Evolutionary conservation across 2,329 filamentous ascomycete species (phyloP).

Genomic region (Clonostachys solani): DNA sequence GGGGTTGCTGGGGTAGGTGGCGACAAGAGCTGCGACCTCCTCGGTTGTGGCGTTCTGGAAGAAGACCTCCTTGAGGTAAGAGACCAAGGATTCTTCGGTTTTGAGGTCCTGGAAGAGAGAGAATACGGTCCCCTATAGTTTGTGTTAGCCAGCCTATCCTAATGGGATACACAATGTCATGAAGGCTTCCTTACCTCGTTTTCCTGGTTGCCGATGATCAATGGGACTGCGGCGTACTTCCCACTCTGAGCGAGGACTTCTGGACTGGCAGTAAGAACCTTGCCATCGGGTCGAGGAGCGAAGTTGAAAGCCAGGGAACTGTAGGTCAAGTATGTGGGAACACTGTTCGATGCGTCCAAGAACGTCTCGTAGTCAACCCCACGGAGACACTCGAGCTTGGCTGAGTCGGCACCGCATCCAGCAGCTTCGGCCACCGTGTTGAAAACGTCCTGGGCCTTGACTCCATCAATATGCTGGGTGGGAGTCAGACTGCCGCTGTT

Average conservation of each 20-base stretch:
- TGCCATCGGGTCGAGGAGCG: constrained; percentile 56
- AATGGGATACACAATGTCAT: too few species aligned
- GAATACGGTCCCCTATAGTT: constrained; percentile 49
- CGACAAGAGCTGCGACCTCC: constrained; percentile 42
- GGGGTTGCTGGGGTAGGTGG: constrained; percentile 49
- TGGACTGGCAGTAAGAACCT: constrained; percentile 44
- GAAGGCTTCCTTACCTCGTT: constrained; percentile 38
- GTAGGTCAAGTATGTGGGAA: constrained; percentile 53
- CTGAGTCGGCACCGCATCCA: constrained; percentile 44
- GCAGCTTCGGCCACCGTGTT: constrained; percentile 43
- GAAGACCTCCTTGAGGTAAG: constrained; percentile 47
- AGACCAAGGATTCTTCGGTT: constrained; percentile 43
- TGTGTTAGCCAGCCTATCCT: too few species aligned
- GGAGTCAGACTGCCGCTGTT: constrained; percentile 49
- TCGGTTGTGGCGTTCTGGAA: constrained; percentile 32
- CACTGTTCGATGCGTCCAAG: constrained; percentile 52
- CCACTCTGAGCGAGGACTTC: constrained; percentile 41
- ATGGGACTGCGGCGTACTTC: constrained; percentile 52
- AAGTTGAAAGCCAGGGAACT: constrained; percentile 54
- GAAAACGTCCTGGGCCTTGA: constrained; percentile 52
- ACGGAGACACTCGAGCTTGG: constrained; percentile 52
- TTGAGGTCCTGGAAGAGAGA: constrained; percentile 57
- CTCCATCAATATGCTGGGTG: constrained; percentile 45
- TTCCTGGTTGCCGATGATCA: constrained; percentile 61
- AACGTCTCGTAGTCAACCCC: constrained; percentile 42